A percentile compares a stretch with the other conserved stretches of the same genome.
Evolutionary conservation across 1,284 basidiomycete species (phyloP).

Genomic region (Afroboletus lepidellus): DNA sequence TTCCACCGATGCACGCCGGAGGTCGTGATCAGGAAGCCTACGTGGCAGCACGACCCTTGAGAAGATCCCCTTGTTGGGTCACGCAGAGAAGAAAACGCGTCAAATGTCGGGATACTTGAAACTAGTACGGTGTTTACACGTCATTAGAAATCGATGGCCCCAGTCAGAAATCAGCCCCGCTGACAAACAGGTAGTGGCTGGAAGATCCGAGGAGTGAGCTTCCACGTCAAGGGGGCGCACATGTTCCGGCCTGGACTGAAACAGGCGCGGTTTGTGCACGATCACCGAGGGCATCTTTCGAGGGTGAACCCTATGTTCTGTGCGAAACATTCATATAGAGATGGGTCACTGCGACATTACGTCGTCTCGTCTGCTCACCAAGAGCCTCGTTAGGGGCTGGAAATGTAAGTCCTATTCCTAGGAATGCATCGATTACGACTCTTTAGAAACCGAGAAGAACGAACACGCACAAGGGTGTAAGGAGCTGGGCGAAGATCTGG

Average conservation of each 20-base stretch:
- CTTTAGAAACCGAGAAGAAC: background rate
- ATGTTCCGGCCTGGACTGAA: slow-evolving; percentile 37
- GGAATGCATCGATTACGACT: background rate
- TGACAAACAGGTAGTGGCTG: slow-evolving; percentile 9
- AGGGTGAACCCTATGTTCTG: slow-evolving; percentile 1
- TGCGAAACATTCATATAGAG: background rate
- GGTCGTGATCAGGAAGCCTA: background rate
- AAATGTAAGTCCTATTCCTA: background rate
- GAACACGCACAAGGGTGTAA: slow-evolving; percentile 1
- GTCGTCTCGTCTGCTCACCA: background rate
- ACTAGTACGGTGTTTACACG: slow-evolving; percentile 24
- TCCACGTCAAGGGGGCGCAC: background rate
- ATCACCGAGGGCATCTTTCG: slow-evolving; percentile 31
- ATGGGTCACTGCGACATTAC: background rate
- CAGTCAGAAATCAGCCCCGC: background rate
- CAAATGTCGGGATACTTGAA: slow-evolving; percentile 16
- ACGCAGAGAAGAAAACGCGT: background rate
- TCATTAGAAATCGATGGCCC: slow-evolving; percentile 1
- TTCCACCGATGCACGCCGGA: background rate
- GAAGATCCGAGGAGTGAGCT: slow-evolving; percentile 5
- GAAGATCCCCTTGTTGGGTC: background rate
- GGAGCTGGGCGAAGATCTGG: background rate
- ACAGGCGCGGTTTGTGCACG: slow-evolving; percentile 46
- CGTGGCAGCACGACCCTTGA: background rate
- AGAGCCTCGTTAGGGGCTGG: background rate